Base-by-base conservation (phyloP, 2,329 filamentous ascomycete species). In the Lithohypha guttulata region DNA sequence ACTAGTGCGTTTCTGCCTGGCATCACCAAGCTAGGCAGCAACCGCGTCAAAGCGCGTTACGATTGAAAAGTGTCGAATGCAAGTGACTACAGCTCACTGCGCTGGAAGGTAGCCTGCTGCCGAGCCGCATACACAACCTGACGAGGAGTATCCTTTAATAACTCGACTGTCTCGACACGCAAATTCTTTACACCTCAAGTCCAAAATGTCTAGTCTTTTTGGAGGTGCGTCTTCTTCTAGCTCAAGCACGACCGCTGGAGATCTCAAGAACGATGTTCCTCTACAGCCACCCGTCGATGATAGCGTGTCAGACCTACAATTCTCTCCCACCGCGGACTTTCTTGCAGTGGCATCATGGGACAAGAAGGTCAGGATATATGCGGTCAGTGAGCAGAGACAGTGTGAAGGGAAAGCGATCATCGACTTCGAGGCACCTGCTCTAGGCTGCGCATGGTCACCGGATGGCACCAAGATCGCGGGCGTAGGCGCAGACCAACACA, bases 301-400 rank as follows among this genome's bases (percentile, higher is more conserved):
- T 63, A 84, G 82, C 61, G 81, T 96, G 55, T 87, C 87, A 23
- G 84, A 86, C 57, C 71, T 98, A 44, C 69, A 77, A 34, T 98
- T 95, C 66, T 87, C 81, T 10, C 77, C 81, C 1, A 70, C 70
- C 38, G 73, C 65, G 50, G 85, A 96, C 53, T 82, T 93, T 58
- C 71, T 98, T 13, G 86, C 89, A 17, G 84, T 95, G 23, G 70
- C 85, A 33, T 94, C 85, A 53, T 98, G 91, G 91, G 91, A 98
- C 64, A 93, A 93, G 68, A 93, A 94, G 61, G 85, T 96, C 47
- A 81, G 87, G 56, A 89, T 98, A 58, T 98, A 96, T 65, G 85
- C 96, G 61, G 85, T 96, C 57, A 77, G 80, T 49, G 65, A 64
- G 41, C 77, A 77, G 50, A 85, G 86, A 29, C 75, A 82, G 57